Conservation (phyloP, 2,329 filamentous ascomycete genomes). For the Hypoxylon sp. region DNA sequence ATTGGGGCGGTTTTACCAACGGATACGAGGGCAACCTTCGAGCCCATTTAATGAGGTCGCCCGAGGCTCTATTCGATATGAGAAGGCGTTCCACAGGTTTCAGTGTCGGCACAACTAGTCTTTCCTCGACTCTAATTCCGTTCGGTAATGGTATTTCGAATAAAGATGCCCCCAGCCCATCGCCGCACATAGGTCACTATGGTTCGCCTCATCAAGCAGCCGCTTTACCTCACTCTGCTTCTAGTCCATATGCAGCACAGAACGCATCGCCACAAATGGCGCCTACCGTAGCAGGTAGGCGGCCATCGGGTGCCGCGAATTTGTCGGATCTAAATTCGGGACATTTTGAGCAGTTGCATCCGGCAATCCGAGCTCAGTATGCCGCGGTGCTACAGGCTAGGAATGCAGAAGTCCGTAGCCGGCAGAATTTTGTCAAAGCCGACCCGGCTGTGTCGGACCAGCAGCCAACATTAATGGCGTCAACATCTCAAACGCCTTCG, state of each 20-base stretch:
- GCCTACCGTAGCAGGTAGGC: conserved; percentile 11
- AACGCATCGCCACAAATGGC: conserved; percentile 19
- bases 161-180: conserved; percentile 13
- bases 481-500: conserved; percentile 15
- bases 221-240: conserved; percentile 4
- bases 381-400: conserved; percentile 51
- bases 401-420: conserved; percentile 36
- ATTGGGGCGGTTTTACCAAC: conserved; percentile 72
- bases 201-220: conserved; percentile 8
- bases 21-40: conserved; percentile 70
- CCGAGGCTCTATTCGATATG: conserved; percentile 56
- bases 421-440: conserved; percentile 7
- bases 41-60: conserved; percentile 62
- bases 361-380: conserved; percentile 54
- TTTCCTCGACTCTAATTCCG: conserved; percentile 39
- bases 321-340: conserved; percentile 37
- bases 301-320: conserved; percentile 15
- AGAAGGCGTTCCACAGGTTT: conserved; percentile 47
- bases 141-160: conserved; percentile 27
- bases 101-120: conserved; percentile 25
- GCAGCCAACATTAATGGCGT: neutral
- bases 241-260: conserved; percentile 19
- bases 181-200: neutral
- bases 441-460: conserved; percentile 12
- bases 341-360: conserved; percentile 48